Base-by-base conservation (phyloP, 1,139 yeast species). In the Suhomyces taliae region DNA sequence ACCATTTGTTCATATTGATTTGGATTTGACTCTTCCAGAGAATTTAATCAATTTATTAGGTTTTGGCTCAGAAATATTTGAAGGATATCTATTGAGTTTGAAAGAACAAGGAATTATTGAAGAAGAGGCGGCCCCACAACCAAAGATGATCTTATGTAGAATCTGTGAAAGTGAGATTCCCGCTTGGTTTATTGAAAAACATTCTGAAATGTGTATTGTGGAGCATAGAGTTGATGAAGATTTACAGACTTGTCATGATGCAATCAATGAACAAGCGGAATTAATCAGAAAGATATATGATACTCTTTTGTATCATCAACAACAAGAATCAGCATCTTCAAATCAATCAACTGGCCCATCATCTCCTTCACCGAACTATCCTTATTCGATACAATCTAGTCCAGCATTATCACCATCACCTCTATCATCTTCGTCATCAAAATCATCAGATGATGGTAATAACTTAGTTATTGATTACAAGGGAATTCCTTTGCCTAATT, bases 131-230 rank as follows among this genome's bases (percentile, higher is more conserved):
- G 81, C 87, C 0, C 96, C 96, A 0, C 79, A 83, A 31, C 96
- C 96, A 0, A 85, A 85, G 35, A 75, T 83, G 40, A 88, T 90
- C 39, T 70, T 91, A 37, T 95, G 99, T 64, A 77, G 97, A 44
- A 90, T 95, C 19, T 95, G 99, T 66, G 99, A 95, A 60, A 82
- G 84, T 29, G 80, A 81, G 44, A 83, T 91, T n/a, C 97, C 97
- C 1, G 90, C 93, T 1, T 95, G 99, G 99, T 93, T 96, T 85
- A 75, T 93, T 43, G 99, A 91, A 59, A 80, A 85, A 44, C 99
- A 95, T 66, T 85, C 95, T 1, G 96, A 90, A 60, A 72, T 88
- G 45, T 95, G 99, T 59, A 73, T 88, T 29, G 81, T 89, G 38
- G 98, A 90, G 61, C 96, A 90, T 65, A 79, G 86, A 55, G 81